Evolutionary conservation across 2,329 filamentous ascomycete species (phyloP), one percentile per base, ranked within the genome.

Genomic region (Claviceps cyperi): DNA sequence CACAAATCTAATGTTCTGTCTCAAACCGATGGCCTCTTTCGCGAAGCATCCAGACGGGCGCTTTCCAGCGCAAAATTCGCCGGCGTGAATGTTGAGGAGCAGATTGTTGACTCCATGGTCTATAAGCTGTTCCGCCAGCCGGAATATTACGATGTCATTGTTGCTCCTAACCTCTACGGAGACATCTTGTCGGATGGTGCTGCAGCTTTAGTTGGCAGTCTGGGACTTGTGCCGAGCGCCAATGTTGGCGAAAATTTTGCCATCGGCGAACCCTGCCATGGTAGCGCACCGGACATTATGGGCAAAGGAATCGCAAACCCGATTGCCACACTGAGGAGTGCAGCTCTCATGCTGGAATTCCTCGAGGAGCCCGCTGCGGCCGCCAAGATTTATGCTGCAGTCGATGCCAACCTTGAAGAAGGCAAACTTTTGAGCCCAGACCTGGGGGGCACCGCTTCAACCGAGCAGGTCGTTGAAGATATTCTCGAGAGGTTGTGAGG

Each of bases 41-140:
- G 92, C 58, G 75, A 83, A 58, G 85, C 86, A 4, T 80, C 86
- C 15, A 82, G 86, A 57, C 74, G 75, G 32, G 87, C 86, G 4
- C 81, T 97, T 8, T 75, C 80, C 28, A 74, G 75, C 48, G 58
- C 76, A 13, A 75, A 72, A 57, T 96, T 86, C 72, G 68, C 58
- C 53, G 69, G 67, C 47, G 72, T 94, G 49, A 70, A 71, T 41
- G 75, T 96, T 50, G 92, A 97, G 69, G 92, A 97, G 76, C 92
- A 98, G 73, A 98, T 98, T 59, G 91, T 98, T 55, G 92, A 98
- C 71, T 91, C 84, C 54, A 98, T 98, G 92, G 89, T 97, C 52
- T 97, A 97, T 80, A 97, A 97, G 76, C 84, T 98, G 51, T 97
- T 97, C 81, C 87, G 91, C 54, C 88, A 97, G 70, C 92, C 92